Base-by-base conservation (phyloP, 305 asterid genomes). In the Ilex paraguariensis region DNA sequence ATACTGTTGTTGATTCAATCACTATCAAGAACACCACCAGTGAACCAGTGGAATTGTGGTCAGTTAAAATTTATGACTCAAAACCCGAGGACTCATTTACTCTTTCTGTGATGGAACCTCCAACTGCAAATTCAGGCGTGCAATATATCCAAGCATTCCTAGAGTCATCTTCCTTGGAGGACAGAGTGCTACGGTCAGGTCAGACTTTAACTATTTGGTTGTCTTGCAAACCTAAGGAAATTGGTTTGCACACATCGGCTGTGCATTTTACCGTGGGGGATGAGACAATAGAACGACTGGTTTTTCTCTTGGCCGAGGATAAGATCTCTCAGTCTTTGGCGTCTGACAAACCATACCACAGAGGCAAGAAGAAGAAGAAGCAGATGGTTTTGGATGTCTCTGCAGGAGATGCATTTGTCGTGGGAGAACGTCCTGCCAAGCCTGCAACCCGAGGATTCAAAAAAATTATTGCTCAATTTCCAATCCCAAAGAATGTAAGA, bases 181-280 rank as follows among this genome's bases (percentile, higher is more conserved):
- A 93, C 59, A 76, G 84, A 77, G 70, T 81, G 46, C 56, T 93
- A 12, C 71, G 70, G 61, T 58, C 87, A 0, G 75, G 74, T 32
- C 83, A 73, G 49, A 57, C 78, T 60, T 65, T 90, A 39, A 84
- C 78, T 1, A 46, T 88, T 57, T 93, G 97, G 97, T 45, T 93
- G 51, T 86, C 91, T 11, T 93, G 99, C 81, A 90, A 93, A 73
- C 87, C 97, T 13, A 88, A 90, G 76, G 91, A 81, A 73, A 80
- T 84, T 33, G 99, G 97, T 57, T 59, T 93, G 74, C 84, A 87
- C 70, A 57, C 82, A 8, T 79, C 97, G 21, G 94, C 97, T 40
- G 85, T 93, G 66, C 95, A 87, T 70, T 73, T 93, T 57, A 76
- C 52, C n/a, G 83, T 83, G n/a, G 93, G 82, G 1, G 87, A 90